Evolutionary conservation across 805 yeast species (phyloP).

Genomic region (Metschnikowia aberdeeniae): DNA sequence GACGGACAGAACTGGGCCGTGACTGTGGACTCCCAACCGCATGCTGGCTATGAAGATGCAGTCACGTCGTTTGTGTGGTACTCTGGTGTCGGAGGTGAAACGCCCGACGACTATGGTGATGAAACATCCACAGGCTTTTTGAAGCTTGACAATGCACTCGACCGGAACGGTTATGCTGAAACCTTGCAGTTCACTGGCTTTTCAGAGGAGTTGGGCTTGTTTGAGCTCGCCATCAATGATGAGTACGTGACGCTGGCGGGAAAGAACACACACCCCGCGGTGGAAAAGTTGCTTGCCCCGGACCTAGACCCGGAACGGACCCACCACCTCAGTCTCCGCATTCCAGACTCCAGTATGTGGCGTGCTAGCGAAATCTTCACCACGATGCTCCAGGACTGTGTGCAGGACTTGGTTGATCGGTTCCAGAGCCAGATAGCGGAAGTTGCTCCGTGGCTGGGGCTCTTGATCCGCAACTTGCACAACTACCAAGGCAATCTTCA

Average conservation of each 20-base stretch:
- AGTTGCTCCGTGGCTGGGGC: constrained; percentile 47
- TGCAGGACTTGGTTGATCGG: constrained; percentile 41
- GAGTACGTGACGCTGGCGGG: constrained; percentile 16
- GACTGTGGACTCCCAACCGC: constrained; percentile 63
- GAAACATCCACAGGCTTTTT: constrained; percentile 21
- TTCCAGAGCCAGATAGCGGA: constrained; percentile 18
- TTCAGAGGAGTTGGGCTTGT: constrained; percentile 64
- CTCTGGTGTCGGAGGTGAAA: constrained; percentile 57
- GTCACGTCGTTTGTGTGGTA: constrained; percentile 72
- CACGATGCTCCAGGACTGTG: constrained; percentile 65
- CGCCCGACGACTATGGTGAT: constrained; percentile 19
- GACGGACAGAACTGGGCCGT: constrained; percentile 80
- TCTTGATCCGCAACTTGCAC: constrained; percentile 55
- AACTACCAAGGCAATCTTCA: constrained; percentile 73
- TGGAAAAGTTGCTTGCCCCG: constrained; percentile 26
- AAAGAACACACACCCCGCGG: constrained; percentile 39
- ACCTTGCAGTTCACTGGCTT: constrained; percentile 39
- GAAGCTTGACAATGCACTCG: constrained; percentile 22
- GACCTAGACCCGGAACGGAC: constrained; percentile 55
- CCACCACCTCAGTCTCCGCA: constrained; percentile 63
- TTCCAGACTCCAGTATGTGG: constrained; percentile 76
- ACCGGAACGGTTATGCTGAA: constrained; percentile 31
- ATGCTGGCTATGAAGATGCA: constrained; percentile 42
- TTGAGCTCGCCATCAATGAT: constrained; percentile 56
- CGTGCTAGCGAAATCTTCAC: constrained; percentile 70